Evolutionary conservation across 2,329 filamentous ascomycete species (phyloP), one percentile per base, ranked within the genome.

Genomic region (Trichothecium roseum): DNA sequence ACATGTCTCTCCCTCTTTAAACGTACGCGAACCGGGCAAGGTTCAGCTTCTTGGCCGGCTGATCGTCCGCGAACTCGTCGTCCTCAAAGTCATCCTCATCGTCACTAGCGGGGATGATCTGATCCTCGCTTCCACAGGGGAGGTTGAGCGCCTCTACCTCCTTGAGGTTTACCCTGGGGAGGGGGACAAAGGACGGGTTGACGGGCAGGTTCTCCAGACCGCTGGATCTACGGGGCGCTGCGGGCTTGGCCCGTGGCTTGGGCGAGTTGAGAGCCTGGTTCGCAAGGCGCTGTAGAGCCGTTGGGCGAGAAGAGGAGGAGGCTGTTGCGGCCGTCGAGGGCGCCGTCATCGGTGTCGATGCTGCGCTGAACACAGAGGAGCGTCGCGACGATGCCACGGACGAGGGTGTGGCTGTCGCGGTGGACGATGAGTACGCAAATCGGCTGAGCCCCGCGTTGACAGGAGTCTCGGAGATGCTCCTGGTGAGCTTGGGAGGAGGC

Each of bases 211-310:
- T 28, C 45, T 46, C 32, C n/a, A 17, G 18, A 8, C 4, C 22
- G 37, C 38, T 24, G 31, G 13, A 12, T 31, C 40, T 31, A 38
- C 35, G n/a, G 35, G 45, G 17, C 34, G 43, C 20, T 36, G 42
- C 18, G 37, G 37, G 14, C 33, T 28, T 31, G 34, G 45, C 37
- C 28, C 47, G 49, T 5, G 53, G 45, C 40, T 51, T 52, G n/a
- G 54, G 51, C 8, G 55, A 52, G 26, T 43, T 52, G 34, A 52
- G 40, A 1, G 71, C 71, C 39, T 58, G 60, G 22, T 57, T 59
- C 13, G 69, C 68, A 20, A 76, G 59, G 30, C 70, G 66, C 41
- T 75, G 69, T 4, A 76, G 54, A 3, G 72, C 70, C 0, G 72
- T 74, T 45, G 64, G 53, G 38, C 60, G 47, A 42, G 68, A 52